Percentiles rank a stretch among this genome's conserved stretches.
These are phyloP conservation scores for Polygonum maritimum DNA, from an alignment of 148 eudicot genomes.

Conservation along the genomic window DNA sequence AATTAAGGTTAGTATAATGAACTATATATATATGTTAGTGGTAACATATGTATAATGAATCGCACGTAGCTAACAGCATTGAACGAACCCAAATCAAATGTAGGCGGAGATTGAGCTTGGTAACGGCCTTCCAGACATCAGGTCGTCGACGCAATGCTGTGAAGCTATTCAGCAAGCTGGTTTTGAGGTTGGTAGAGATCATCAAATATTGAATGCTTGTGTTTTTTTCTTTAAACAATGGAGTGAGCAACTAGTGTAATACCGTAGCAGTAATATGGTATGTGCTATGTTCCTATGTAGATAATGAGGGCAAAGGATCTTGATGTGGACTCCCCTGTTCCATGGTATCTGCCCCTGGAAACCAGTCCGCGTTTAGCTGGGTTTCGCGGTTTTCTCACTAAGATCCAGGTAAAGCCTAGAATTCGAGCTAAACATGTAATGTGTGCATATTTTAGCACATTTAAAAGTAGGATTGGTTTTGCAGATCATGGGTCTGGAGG, in stretches of 20 bases:
- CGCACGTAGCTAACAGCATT: background rate
- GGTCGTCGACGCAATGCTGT: constrained; percentile 58
- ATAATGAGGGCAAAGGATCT: constrained; percentile 82
- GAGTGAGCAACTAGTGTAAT: too few relatives aligned
- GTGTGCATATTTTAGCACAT: too few relatives aligned
- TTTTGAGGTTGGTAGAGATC: constrained; percentile 56
- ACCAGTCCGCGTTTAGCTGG: background rate
- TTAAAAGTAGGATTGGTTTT: too few relatives aligned
- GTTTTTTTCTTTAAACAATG: too few relatives aligned
- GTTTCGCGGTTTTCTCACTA: too few relatives aligned
- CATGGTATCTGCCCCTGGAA: constrained; percentile 92
- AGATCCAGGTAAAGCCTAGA: too few relatives aligned
- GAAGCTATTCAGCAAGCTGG: constrained; percentile 87
- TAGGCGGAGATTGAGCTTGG: constrained; percentile 95
- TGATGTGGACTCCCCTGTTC: constrained; percentile 62
- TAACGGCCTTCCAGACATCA: constrained; percentile 87
- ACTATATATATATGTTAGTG: too few relatives aligned
- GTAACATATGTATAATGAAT: too few relatives aligned
- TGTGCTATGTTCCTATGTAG: constrained; percentile 20
- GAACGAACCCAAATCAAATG: background rate
- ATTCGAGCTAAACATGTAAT: too few relatives aligned
- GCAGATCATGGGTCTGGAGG: constrained; percentile 67
- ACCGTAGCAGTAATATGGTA: too few relatives aligned
- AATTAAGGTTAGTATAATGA: constrained; percentile 47
- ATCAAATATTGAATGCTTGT: too few relatives aligned